These are phyloP conservation scores for Rhododendron henanense DNA, from an alignment of 148 eudicot species.

Conservation along the genomic window DNA sequence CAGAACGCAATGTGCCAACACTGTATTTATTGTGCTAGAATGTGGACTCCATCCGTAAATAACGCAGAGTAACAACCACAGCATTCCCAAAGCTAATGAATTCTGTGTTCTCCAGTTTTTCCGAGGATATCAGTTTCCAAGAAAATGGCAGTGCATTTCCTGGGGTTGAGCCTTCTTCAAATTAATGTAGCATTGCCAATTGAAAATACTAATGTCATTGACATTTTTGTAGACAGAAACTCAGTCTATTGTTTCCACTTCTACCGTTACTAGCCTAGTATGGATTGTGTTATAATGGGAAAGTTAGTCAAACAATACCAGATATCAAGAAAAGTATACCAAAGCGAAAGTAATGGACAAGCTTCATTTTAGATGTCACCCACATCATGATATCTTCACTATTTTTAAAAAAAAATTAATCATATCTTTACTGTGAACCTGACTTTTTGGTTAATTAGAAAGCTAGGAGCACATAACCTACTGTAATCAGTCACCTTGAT, in stretches of 20 bases:
- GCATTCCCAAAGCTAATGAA: not conserved
- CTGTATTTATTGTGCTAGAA: not conserved
- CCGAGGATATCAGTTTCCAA: not conserved
- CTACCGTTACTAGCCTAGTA: not conserved
- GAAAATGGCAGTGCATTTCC: not conserved
- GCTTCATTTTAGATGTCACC: not conserved
- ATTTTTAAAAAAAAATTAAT: too few species aligned
- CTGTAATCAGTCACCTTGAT: conserved; percentile 49
- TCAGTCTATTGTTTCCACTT: not conserved
- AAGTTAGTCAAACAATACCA: not conserved
- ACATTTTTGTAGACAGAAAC: not conserved
- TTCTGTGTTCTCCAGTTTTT: too few species aligned
- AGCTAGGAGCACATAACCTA: not conserved
- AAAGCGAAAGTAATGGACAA: not conserved
- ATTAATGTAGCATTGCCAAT: not conserved
- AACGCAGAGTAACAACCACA: not conserved
- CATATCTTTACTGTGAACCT: not conserved
- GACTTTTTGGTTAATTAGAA: not conserved
- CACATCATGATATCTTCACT: not conserved
- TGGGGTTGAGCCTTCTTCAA: not conserved
- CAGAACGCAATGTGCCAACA: not conserved
- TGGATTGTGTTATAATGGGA: not conserved
- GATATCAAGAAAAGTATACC: not conserved
- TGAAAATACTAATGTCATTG: not conserved
- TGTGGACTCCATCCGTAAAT: not conserved